These are phyloP conservation scores for Candida morakotiae DNA, from an alignment of 805 yeast genomes.

Conservation along the genomic window DNA sequence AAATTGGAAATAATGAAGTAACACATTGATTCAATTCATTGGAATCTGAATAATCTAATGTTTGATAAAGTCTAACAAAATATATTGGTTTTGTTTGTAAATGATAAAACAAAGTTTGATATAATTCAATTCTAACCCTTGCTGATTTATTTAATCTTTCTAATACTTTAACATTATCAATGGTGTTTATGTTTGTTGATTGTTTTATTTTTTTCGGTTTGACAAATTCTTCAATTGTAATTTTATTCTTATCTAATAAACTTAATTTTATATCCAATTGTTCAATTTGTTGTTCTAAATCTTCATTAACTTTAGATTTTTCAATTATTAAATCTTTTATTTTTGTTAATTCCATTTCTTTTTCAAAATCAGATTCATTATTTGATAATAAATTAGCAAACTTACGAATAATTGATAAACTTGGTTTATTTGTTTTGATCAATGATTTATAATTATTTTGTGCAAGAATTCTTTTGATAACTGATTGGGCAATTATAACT, in stretches of 20 bases:
- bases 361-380: conserved; percentile 67
- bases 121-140: conserved; percentile 55
- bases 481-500: conserved; percentile 71
- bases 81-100: conserved; percentile 82
- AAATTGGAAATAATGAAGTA: conserved; percentile 27
- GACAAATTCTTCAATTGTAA: conserved; percentile 70
- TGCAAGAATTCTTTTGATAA: conserved; percentile 62
- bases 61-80: conserved; percentile 50
- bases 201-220: conserved; percentile 32
- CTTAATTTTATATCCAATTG: conserved; percentile 77
- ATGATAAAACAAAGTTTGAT: conserved; percentile 75
- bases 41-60: conserved; percentile 19
- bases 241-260: conserved; percentile 71
- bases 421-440: conserved; percentile 69
- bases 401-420: conserved; percentile 67
- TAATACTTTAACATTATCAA: conserved; percentile 16
- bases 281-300: conserved; percentile 68
- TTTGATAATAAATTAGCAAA: conserved; percentile 75
- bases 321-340: conserved; percentile 65
- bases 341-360: conserved; percentile 66
- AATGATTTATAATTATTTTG: conserved; percentile 72
- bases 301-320: conserved; percentile 66
- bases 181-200: conserved; percentile 16
- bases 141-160: conserved; percentile 37
- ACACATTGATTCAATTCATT: conserved; percentile 21